phyloP scores from a whole-genome alignment of 2,329 filamentous ascomycete species.

The Lasiodiplodia sp. region DNA sequence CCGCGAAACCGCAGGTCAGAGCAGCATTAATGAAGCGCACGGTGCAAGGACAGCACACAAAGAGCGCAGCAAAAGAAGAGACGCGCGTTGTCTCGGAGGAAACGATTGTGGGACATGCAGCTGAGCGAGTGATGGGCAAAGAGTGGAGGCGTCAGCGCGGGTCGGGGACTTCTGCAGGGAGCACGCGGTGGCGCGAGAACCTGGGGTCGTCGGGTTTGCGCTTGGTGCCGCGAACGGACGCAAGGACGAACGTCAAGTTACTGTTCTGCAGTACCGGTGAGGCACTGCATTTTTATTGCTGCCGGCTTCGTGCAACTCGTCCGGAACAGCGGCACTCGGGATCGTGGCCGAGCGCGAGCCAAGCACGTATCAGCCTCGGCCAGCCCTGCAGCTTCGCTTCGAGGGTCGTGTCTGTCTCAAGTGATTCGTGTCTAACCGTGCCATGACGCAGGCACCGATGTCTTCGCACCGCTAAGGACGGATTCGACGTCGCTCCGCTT shows the following conservation, averaged over 20 bases:
- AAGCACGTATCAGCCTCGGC: conserved; percentile 1
- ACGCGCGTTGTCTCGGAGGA: conserved; percentile 13
- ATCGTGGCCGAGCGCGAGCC: conserved; percentile 10
- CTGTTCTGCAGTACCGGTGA: not conserved
- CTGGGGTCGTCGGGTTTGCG: not conserved
- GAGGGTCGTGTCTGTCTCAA: not conserved
- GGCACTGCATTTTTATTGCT: not conserved
- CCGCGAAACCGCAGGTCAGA: not conserved
- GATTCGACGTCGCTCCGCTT: too few species aligned
- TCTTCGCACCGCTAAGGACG: not conserved
- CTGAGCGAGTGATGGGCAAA: conserved; percentile 11
- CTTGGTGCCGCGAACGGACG: conserved; percentile 1
- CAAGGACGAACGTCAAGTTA: not conserved
- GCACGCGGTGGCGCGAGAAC: conserved; percentile 9
- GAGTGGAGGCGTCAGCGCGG: conserved; percentile 22
- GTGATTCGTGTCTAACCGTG: not conserved
- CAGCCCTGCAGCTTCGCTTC: conserved; percentile 9
- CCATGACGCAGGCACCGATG: not conserved
- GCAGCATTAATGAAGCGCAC: conserved; percentile 15
- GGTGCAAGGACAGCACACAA: not conserved
- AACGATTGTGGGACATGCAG: conserved; percentile 25
- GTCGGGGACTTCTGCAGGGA: conserved; percentile 21
- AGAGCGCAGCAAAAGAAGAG: conserved; percentile 1
- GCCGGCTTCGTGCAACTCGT: not conserved
- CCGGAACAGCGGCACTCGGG: conserved; percentile 12